Percentiles rank a stretch among this genome's conserved stretches.
Conservation (phyloP, 768 basidiomycete species). For the Rhizopogon vulgaris region DNA sequence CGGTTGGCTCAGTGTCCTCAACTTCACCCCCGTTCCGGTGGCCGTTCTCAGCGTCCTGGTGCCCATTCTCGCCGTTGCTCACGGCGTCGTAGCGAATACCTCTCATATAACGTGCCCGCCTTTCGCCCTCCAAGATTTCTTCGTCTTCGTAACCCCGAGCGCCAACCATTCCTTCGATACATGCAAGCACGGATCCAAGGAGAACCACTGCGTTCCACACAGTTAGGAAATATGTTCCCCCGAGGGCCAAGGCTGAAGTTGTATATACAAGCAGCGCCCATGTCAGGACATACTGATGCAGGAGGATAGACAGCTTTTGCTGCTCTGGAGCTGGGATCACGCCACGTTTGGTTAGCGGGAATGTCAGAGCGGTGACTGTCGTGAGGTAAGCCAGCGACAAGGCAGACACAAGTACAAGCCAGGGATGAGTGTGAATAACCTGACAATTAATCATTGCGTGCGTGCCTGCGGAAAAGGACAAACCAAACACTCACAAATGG, state of each 20-base stretch:
- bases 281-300: conserved; percentile 51
- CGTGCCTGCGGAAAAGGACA: neutral
- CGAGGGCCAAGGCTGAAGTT: conserved; percentile 39
- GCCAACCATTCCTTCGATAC: conserved; percentile 28
- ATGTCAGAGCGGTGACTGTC: conserved; percentile 35
- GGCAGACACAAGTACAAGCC: conserved; percentile 43
- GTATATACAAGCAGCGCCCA: conserved; percentile 52
- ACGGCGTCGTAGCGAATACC: conserved; percentile 23
- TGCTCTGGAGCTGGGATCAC: conserved; percentile 24
- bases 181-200: conserved; percentile 33
- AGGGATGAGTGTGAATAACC: conserved; percentile 57
- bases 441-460: conserved; percentile 16
- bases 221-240: conserved; percentile 52
- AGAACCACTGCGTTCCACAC: conserved; percentile 46
- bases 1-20: conserved; percentile 40
- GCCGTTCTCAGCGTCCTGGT: conserved; percentile 1
- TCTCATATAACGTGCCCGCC: conserved; percentile 5
- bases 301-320: conserved; percentile 45
- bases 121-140: conserved; percentile 4
- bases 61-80: conserved; percentile 12
- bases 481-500: conserved; percentile 45
- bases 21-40: conserved; percentile 16
- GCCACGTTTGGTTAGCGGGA: conserved; percentile 22
- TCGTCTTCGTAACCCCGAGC: conserved; percentile 9
- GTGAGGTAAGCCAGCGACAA: conserved; percentile 46